Percentiles rank a stretch among this genome's conserved stretches.
Evolutionary conservation across 1,284 basidiomycete genomes (phyloP).

Genomic region (Ceratobasidium sp.): DNA sequence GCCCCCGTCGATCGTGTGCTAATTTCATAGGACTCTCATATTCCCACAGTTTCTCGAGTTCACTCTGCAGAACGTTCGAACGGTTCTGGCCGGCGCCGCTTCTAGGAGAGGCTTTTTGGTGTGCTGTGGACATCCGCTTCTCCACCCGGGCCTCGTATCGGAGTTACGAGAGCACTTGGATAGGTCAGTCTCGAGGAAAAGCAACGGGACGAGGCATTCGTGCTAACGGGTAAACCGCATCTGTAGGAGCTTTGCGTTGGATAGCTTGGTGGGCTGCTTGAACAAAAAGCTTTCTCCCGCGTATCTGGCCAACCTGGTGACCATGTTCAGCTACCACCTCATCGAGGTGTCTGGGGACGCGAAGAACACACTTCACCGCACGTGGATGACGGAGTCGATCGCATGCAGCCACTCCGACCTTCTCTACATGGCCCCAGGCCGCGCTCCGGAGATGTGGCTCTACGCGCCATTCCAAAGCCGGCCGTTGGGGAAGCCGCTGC

Average conservation of each 20-base stretch:
- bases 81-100: not conserved
- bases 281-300: constrained; percentile 11
- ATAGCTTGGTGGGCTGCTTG: constrained; percentile 4
- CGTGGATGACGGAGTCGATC: constrained; percentile 19
- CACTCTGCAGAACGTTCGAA: not conserved
- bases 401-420: constrained; percentile 20
- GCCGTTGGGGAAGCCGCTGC: constrained; percentile 24
- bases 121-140: constrained; percentile 29
- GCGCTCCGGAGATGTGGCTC: constrained; percentile 4
- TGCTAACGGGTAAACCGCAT: no score
- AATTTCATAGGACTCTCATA: no score
- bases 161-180: not conserved
- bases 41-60: not conserved
- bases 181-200: no score
- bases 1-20: not conserved
- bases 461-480: constrained; percentile 38
- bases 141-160: not conserved
- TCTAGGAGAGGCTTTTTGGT: not conserved
- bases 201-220: no score
- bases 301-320: constrained; percentile 7
- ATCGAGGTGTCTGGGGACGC: not conserved
- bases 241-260: not conserved
- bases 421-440: not conserved
- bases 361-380: not conserved
- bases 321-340: not conserved